Percentiles rank a stretch among this genome's conserved stretches.
phyloP scores from a whole-genome alignment of 805 yeast genomes.

The Candida sanyiensis region DNA sequence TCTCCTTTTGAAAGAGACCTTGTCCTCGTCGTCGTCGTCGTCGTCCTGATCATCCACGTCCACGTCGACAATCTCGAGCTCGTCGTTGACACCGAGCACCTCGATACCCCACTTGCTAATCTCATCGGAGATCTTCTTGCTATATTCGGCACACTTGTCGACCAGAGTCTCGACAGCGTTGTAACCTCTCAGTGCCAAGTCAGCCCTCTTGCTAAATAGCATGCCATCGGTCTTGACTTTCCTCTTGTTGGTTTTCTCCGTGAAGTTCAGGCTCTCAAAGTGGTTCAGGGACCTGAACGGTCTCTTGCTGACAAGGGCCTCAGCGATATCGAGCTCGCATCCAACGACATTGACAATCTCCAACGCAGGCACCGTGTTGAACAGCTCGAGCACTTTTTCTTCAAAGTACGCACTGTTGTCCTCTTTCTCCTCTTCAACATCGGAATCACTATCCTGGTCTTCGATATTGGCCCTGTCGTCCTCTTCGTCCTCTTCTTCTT shows the following conservation, averaged over 20 bases:
- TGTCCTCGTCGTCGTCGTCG: slow-evolving; percentile 26
- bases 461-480: slow-evolving; percentile 40
- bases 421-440: slow-evolving; percentile 35
- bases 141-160: slow-evolving; percentile 73
- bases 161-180: slow-evolving; percentile 93
- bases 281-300: slow-evolving; percentile 60
- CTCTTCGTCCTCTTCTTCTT: slow-evolving; percentile 17
- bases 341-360: slow-evolving; percentile 80
- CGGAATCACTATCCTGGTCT: slow-evolving; percentile 40
- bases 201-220: slow-evolving; percentile 64
- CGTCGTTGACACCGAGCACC: slow-evolving; percentile 56
- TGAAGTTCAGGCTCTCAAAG: slow-evolving; percentile 54
- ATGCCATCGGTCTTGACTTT: slow-evolving; percentile 61
- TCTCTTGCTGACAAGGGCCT: slow-evolving; percentile 54
- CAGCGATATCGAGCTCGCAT: slow-evolving; percentile 61
- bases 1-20: slow-evolving; percentile 21
- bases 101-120: slow-evolving; percentile 88
- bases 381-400: slow-evolving; percentile 62
- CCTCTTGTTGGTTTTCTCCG: slow-evolving; percentile 28
- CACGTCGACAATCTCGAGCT: slow-evolving; percentile 57
- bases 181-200: slow-evolving; percentile 74
- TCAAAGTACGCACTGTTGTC: slow-evolving; percentile 42
- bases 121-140: slow-evolving; percentile 61
- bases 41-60: slow-evolving; percentile 28
- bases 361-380: slow-evolving; percentile 68